A percentile compares a stretch with the other conserved stretches of the same genome.
Conservation (phyloP, 306 rosid genomes). For the Cucurbita moschata region DNA sequence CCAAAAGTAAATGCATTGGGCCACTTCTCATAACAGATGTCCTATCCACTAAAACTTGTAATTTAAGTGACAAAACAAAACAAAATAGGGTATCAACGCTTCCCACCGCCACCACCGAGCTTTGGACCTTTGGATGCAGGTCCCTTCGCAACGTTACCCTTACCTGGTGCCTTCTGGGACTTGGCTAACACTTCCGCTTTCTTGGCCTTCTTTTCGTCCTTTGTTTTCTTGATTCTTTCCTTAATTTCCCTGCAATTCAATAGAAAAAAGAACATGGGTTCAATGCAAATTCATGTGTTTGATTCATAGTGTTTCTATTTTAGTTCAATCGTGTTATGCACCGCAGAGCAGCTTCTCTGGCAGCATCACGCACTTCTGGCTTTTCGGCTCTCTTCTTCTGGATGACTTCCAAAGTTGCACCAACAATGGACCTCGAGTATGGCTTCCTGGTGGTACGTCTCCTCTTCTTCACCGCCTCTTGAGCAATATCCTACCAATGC, state of each 20-base stretch:
- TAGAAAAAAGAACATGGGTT: background rate
- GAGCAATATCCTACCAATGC: slow-evolving; percentile 42
- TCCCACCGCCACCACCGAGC: slow-evolving; percentile 82
- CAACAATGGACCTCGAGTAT: slow-evolving; percentile 31
- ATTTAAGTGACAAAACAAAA: background rate
- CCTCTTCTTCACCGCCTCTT: slow-evolving; percentile 65
- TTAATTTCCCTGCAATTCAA: slow-evolving; percentile 49
- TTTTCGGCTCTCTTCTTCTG: slow-evolving; percentile 60
- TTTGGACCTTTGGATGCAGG: slow-evolving; percentile 65
- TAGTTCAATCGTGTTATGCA: background rate
- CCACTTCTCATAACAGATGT: background rate
- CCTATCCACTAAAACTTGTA: background rate
- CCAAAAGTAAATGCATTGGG: background rate
- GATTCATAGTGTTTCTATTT: background rate
- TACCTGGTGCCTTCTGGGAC: slow-evolving; percentile 40
- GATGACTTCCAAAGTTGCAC: slow-evolving; percentile 43
- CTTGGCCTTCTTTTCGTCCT: slow-evolving; percentile 85
- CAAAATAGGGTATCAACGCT: slow-evolving; percentile 35
- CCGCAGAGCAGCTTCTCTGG: slow-evolving; percentile 77
- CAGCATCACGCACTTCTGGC: slow-evolving; percentile 69
- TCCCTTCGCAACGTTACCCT: slow-evolving; percentile 46
- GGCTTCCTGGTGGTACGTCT: slow-evolving; percentile 60
- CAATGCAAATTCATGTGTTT: background rate
- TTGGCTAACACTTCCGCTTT: slow-evolving; percentile 59
- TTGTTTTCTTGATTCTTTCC: slow-evolving; percentile 75